Conservation (phyloP, 306 rosid species). For the Rubus parviflorus region DNA sequence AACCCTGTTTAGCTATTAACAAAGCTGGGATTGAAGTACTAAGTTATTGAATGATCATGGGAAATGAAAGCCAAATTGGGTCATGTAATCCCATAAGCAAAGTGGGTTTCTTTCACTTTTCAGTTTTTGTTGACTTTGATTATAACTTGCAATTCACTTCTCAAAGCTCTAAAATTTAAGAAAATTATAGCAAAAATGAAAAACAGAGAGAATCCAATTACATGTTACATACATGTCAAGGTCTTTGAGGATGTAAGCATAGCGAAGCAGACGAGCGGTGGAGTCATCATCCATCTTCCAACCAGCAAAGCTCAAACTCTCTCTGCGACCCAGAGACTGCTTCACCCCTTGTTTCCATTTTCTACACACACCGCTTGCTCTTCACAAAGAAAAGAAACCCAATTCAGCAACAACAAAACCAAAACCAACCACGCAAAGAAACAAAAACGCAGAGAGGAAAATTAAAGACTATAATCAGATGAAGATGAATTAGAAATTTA, state of each 20-base stretch:
- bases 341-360: constrained; percentile 89
- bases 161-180: neutral
- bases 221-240: constrained; percentile 70
- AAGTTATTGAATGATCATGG: neutral
- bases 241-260: constrained; percentile 72
- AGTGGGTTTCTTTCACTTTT: constrained; percentile 1
- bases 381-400: constrained; percentile 19
- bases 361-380: constrained; percentile 86
- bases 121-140: neutral
- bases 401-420: neutral
- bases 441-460: neutral
- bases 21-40: neutral
- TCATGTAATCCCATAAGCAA: too few relatives aligned
- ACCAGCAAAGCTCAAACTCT: constrained; percentile 75
- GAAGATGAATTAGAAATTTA: constrained; percentile 21
- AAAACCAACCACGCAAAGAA: neutral
- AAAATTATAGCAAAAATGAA: neutral
- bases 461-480: neutral
- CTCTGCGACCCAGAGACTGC: constrained; percentile 63
- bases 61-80: too few relatives aligned
- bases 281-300: constrained; percentile 94
- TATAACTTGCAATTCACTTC: neutral
- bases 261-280: constrained; percentile 70
- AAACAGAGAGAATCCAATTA: neutral
- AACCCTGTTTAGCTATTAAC: neutral